Evolutionary conservation across 2,329 filamentous ascomycete species (phyloP).

Genomic region (Paecilomyces sp.): DNA sequence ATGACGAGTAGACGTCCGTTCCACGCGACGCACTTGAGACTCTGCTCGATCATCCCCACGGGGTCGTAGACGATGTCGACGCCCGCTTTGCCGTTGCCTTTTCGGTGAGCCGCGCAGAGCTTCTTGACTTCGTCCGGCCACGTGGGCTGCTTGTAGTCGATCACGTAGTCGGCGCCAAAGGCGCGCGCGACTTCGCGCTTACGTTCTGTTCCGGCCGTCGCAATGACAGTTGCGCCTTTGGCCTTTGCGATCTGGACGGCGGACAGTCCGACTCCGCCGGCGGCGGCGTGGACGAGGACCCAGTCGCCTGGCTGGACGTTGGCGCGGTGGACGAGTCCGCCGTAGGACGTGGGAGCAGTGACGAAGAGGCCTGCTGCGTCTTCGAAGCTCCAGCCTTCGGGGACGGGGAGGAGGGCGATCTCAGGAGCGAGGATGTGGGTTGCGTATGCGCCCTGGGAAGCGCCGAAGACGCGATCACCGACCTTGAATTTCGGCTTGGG

Average conservation of each 20-base stretch:
- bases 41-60: slow-evolving; percentile 79
- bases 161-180: slow-evolving; percentile 77
- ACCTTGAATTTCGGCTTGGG: slow-evolving; percentile 58
- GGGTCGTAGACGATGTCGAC: slow-evolving; percentile 96
- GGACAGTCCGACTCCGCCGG: slow-evolving; percentile 78
- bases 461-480: slow-evolving; percentile 81
- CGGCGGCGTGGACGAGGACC: slow-evolving; percentile 86
- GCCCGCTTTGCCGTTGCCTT: slow-evolving; percentile 58
- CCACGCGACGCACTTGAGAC: slow-evolving; percentile 88
- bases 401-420: slow-evolving; percentile 62
- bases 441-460: slow-evolving; percentile 77
- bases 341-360: slow-evolving; percentile 85
- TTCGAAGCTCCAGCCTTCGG: slow-evolving; percentile 71
- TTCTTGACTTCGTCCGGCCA: slow-evolving; percentile 66
- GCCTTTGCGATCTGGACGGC: slow-evolving; percentile 94
- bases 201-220: slow-evolving; percentile 72
- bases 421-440: slow-evolving; percentile 65
- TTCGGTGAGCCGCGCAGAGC: slow-evolving; percentile 47
- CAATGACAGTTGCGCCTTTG: slow-evolving; percentile 83
- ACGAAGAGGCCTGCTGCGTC: slow-evolving; percentile 87
- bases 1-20: slow-evolving; percentile 83
- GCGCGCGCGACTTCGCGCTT: slow-evolving; percentile 72
- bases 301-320: slow-evolving; percentile 71
- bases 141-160: slow-evolving; percentile 70
- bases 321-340: slow-evolving; percentile 70